phyloP scores from a whole-genome alignment of 129 eudicot genomes.

The Artemisia argyi region DNA sequence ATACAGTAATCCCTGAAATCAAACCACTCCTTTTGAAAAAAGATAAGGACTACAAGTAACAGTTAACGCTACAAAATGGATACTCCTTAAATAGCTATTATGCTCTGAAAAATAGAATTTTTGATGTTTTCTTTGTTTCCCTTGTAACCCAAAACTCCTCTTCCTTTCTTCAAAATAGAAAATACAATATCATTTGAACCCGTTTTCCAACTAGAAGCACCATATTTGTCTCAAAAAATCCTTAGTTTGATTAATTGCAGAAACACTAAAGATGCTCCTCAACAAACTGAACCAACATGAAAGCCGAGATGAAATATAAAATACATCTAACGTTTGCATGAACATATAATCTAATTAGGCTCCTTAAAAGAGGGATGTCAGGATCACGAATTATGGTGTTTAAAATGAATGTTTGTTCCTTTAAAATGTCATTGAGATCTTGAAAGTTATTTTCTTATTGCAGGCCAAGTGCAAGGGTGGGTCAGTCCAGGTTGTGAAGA shows the following conservation, averaged over 20 bases:
- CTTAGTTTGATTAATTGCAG: not conserved
- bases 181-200: too few relatives aligned
- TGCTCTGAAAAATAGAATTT: not conserved
- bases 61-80: not conserved
- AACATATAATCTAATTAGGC: not conserved
- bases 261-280: not conserved
- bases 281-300: constrained; percentile 1
- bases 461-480: constrained; percentile 56
- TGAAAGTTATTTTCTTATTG: constrained; percentile 29
- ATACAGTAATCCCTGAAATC: not conserved
- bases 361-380: constrained; percentile 1
- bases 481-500: constrained; percentile 49
- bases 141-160: too few relatives aligned
- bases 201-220: too few relatives aligned
- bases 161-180: too few relatives aligned
- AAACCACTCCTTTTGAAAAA: constrained; percentile 1
- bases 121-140: too few relatives aligned
- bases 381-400: constrained; percentile 3
- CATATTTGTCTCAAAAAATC: too few relatives aligned
- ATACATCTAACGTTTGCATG: not conserved
- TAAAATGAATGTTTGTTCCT: constrained; percentile 18
- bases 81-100: not conserved
- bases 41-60: not conserved
- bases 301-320: not conserved
- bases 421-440: not conserved